Evolutionary conservation across 345 rosid species (phyloP), one percentile per base, ranked within the genome.

Genomic region (Stellera chamaejasme): DNA sequence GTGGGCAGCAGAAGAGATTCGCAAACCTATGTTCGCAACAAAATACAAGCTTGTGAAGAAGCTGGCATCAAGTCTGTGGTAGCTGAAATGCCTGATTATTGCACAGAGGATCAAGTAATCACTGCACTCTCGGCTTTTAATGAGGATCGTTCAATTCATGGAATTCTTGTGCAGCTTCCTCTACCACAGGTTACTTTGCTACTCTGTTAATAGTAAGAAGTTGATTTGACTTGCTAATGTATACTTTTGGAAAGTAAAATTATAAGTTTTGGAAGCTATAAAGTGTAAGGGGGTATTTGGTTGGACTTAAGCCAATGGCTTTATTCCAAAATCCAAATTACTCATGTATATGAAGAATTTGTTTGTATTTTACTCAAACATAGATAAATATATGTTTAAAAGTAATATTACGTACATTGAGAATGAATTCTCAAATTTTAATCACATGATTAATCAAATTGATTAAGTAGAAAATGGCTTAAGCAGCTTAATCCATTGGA

Each of bases 151-250:
- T 78, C 97, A 1, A 59, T 92, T 75, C 93, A 92, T 41, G 98
- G 98, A 50, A 67, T 88, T 77, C 96, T 88, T 26, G 91, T 88
- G 59, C 97, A 92, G 73, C 97, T 92, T 78, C 96, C 98, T 72
- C 64, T 92, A 62, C 96, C 96, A 41, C 80, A 78, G 78, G 94
- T 92, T 77, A 78, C 71, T 73, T 73, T 62, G 23, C 45, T 27
- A 48, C 66, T 66, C 28, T 45, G 46, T 50, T 45, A 32, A 43
- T 19, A 43, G 10, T 65, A 43, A 64, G 45, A 54, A 43, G 44
- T 46, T 60, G 51, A 48, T 61, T 32, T 32, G 45, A 59, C 36
- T 52, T 4, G 48, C 43, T 50, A 8, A 59, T 13, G 23, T 59
- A 16, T 53, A 6, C 4, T 48, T 14, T 47, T 48, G 19, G 6